phyloP scores from a whole-genome alignment of 169 alveolate species.

The Theileria sp. region DNA sequence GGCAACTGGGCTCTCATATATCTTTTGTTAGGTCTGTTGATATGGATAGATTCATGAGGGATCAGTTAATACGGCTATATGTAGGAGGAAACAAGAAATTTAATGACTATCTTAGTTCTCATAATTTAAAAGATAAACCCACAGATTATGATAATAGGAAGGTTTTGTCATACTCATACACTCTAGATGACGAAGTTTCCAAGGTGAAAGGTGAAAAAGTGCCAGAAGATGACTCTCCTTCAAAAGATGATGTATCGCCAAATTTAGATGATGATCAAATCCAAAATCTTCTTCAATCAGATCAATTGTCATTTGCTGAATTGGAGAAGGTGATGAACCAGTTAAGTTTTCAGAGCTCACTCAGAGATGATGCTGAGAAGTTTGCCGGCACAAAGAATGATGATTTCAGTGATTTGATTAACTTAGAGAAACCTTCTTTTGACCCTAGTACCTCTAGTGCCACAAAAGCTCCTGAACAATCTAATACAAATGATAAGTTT shows the following conservation, averaged over 20 bases:
- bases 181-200: conserved; percentile 42
- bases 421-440: neutral
- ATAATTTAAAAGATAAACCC: conserved; percentile 37
- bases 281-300: neutral
- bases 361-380: conserved; percentile 9
- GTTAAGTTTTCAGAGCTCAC: conserved; percentile 1
- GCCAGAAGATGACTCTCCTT: neutral
- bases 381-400: neutral
- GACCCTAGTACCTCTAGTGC: neutral
- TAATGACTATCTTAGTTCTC: conserved; percentile 30
- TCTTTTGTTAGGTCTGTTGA: conserved; percentile 91
- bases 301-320: neutral
- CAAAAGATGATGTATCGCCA: conserved; percentile 11
- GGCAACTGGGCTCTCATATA: conserved; percentile 93
- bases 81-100: conserved; percentile 75
- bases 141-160: conserved; percentile 20
- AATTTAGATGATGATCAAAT: neutral
- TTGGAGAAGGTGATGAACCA: neutral
- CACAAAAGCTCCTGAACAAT: neutral
- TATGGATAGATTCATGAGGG: conserved; percentile 87
- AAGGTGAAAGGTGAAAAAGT: neutral
- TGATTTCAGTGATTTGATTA: neutral
- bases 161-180: conserved; percentile 40
- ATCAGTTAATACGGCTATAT: conserved; percentile 78
- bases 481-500: neutral